phyloP scores from a whole-genome alignment of 305 asterid genomes.

The Andrographis paniculata region DNA sequence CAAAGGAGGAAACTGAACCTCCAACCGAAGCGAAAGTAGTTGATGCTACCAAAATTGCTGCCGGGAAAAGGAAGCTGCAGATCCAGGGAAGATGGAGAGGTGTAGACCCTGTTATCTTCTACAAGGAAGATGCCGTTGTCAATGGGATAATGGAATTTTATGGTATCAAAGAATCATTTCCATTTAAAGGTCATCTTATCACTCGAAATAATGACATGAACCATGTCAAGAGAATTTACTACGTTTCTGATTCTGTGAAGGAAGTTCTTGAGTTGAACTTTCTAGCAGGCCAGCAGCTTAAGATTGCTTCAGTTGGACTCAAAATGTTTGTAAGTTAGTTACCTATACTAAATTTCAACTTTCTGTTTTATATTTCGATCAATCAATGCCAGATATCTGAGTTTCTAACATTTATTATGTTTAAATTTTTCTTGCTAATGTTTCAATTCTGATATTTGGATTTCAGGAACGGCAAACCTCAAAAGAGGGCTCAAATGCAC shows the following conservation, averaged over 20 bases:
- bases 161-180: constrained; percentile 73
- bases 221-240: constrained; percentile 82
- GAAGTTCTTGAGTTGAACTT: constrained; percentile 76
- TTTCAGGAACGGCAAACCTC: constrained; percentile 83
- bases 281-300: constrained; percentile 75
- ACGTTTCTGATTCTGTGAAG: constrained; percentile 72
- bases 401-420: no score
- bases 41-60: constrained; percentile 25
- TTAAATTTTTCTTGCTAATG: no score
- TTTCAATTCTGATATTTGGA: constrained; percentile 12
- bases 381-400: no score
- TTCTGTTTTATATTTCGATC: constrained; percentile 6
- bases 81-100: constrained; percentile 95
- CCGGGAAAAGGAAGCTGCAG: constrained; percentile 73
- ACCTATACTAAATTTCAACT: constrained; percentile 3
- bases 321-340: constrained; percentile 86
- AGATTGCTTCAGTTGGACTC: constrained; percentile 91
- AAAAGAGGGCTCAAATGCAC: constrained; percentile 64
- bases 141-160: constrained; percentile 63
- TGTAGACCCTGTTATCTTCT: constrained; percentile 91
- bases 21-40: constrained; percentile 27
- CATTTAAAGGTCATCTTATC: constrained; percentile 72
- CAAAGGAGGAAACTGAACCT: constrained; percentile 33
- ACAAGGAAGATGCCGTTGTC: constrained; percentile 52
- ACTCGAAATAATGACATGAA: constrained; percentile 67